A percentile compares a stretch with the other conserved stretches of the same genome.
Evolutionary conservation across 192 early-diverging fungal genomes (phyloP).

Genomic region (Entomortierella chlamydospora): DNA sequence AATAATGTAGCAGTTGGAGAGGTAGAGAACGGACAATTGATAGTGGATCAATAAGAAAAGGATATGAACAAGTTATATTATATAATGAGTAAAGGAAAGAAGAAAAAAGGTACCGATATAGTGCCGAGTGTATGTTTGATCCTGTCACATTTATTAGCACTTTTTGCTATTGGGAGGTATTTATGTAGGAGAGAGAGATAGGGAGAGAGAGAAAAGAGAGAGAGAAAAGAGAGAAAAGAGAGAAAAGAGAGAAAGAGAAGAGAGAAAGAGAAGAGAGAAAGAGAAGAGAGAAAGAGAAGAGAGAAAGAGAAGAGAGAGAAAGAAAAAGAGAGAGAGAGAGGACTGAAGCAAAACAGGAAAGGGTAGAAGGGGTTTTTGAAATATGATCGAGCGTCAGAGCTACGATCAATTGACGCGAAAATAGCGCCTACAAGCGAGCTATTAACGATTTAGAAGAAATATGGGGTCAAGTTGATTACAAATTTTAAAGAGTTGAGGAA

Average conservation of each 20-base stretch:
- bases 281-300: too few relatives aligned
- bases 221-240: too few relatives aligned
- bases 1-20: background rate
- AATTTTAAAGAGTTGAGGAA: too few relatives aligned
- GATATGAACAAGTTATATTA: too few relatives aligned
- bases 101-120: background rate
- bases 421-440: background rate
- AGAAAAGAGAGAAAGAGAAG: too few relatives aligned
- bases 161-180: background rate
- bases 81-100: background rate
- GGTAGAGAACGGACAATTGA: background rate
- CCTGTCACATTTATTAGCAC: background rate
- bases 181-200: constrained; percentile 5
- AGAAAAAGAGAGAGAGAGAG: constrained; percentile 2
- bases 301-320: background rate
- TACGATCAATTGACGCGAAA: background rate
- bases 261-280: too few relatives aligned
- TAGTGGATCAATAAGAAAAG: background rate
- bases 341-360: background rate
- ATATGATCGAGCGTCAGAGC: background rate
- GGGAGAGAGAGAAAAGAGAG: too few relatives aligned
- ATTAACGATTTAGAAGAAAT: too few relatives aligned
- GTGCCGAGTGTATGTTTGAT: background rate
- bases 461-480: too few relatives aligned
- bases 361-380: background rate